Conservation (phyloP, 2,329 filamentous ascomycete species). For the Aspergillus sp. region DNA sequence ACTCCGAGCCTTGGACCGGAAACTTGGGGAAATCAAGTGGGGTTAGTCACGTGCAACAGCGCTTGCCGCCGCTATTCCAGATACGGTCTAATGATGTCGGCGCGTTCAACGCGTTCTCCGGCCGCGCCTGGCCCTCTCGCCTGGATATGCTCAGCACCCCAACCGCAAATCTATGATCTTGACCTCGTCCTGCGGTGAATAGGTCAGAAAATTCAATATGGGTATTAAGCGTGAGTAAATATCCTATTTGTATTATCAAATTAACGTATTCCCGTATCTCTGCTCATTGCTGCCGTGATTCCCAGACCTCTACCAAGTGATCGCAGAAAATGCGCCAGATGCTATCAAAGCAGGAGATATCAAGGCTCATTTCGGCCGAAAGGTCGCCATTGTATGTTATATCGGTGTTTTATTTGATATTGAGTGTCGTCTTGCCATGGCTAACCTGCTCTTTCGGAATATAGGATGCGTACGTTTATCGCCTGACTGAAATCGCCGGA, state of each 20-base stretch:
- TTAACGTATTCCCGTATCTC: not conserved
- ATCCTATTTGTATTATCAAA: not conserved
- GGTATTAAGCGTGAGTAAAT: conserved; percentile 51
- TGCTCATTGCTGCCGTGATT: conserved; percentile 14
- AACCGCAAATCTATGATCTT: not conserved
- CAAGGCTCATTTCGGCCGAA: conserved; percentile 97
- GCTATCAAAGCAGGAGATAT: conserved; percentile 96
- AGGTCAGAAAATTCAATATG: conserved; percentile 35
- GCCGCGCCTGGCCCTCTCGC: not conserved
- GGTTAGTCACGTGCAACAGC: conserved; percentile 21
- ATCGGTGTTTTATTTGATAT: not conserved
- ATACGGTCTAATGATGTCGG: conserved; percentile 20
- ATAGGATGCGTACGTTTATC: conserved; percentile 58
- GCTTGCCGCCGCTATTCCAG: conserved; percentile 12
- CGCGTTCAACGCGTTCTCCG: conserved; percentile 21
- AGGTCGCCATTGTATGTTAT: conserved; percentile 84
- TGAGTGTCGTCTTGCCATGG: conserved; percentile 9
- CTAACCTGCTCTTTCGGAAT: not conserved
- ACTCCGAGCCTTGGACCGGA: not conserved
- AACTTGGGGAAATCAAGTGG: conserved; percentile 11
- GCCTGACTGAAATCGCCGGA: not conserved
- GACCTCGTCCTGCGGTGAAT: not conserved
- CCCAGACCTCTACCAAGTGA: conserved; percentile 70
- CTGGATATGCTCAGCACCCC: not conserved
- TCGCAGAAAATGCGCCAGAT: conserved; percentile 91